These are phyloP conservation scores for Oryza rufipogon DNA, from an alignment of 176 grass and related monocot species.

Conservation along the genomic window DNA sequence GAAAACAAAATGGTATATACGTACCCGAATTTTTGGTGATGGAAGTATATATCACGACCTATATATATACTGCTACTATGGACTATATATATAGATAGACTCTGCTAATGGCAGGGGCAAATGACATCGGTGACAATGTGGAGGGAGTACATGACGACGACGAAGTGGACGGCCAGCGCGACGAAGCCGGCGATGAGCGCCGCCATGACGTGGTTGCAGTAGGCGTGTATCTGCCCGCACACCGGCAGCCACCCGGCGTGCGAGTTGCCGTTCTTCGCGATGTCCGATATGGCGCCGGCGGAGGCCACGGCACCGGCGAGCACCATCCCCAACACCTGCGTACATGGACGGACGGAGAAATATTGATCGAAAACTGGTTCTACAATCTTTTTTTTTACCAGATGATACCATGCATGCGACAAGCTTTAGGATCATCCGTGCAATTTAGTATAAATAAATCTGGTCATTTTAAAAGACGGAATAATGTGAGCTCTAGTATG, in stretches of 20 bases:
- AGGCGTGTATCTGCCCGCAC: constrained; percentile 67
- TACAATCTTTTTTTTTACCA: no score
- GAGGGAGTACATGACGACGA: constrained; percentile 67
- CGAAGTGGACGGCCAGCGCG: constrained; percentile 49
- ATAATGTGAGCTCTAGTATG: no score
- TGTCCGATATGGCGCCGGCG: constrained; percentile 63
- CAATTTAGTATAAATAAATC: no score
- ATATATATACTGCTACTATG: not conserved
- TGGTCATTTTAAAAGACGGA: no score
- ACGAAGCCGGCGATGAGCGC: constrained; percentile 70
- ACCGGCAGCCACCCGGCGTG: constrained; percentile 92
- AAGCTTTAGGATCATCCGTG: no score
- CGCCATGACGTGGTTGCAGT: constrained; percentile 73
- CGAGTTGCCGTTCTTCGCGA: constrained; percentile 75
- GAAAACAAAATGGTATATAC: not conserved
- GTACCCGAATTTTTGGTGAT: not conserved
- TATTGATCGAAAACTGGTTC: no score
- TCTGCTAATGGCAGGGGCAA: constrained; percentile 47
- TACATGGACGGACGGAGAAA: no score
- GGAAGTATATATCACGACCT: not conserved
- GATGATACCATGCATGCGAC: no score
- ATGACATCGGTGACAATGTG: constrained; percentile 50
- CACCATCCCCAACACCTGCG: constrained; percentile 67
- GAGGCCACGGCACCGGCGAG: constrained; percentile 72
- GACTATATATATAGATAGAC: not conserved